Conservation (phyloP, 108 stramenopile genomes). For the Stephanodiscus minutulus region DNA sequence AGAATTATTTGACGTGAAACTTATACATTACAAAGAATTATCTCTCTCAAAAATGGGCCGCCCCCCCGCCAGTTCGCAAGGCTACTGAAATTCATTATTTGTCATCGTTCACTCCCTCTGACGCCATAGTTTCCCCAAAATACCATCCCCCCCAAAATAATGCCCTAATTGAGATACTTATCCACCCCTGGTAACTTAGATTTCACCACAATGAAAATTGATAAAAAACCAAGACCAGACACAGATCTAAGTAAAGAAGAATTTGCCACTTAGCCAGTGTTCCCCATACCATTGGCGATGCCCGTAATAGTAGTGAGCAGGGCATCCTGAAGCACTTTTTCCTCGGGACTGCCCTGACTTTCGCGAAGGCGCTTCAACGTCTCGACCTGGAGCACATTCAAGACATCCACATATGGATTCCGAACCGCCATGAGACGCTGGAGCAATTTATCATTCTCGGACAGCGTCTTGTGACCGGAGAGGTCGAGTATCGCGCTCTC, state of each 20-base stretch:
- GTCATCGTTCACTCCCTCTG: background rate
- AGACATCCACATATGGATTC: conserved; percentile 94
- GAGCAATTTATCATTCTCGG: conserved; percentile 79
- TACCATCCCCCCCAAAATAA: background rate
- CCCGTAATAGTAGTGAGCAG: conserved; percentile 94
- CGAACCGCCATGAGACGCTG: conserved; percentile 79
- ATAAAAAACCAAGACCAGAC: background rate
- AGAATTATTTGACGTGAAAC: too few species aligned
- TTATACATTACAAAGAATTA: too few species aligned
- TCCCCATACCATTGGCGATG: conserved; percentile 97
- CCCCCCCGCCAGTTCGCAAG: too few species aligned
- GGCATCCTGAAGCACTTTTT: conserved; percentile 88
- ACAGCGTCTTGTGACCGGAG: conserved; percentile 70
- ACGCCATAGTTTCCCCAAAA: background rate
- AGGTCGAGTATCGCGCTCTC: conserved; percentile 78
- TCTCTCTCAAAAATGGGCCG: too few species aligned
- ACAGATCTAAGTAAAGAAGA: background rate
- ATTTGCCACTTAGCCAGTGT: conserved; percentile 75
- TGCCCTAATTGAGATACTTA: background rate
- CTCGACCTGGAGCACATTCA: conserved; percentile 96
- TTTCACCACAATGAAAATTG: background rate
- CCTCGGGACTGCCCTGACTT: conserved; percentile 62
- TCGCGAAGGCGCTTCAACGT: conserved; percentile 86
- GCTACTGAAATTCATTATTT: too few species aligned
- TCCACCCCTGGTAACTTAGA: background rate